Evolutionary conservation across 768 basidiomycete genomes (phyloP), one percentile per base, ranked within the genome.

Genomic region (Terana coerulea): DNA sequence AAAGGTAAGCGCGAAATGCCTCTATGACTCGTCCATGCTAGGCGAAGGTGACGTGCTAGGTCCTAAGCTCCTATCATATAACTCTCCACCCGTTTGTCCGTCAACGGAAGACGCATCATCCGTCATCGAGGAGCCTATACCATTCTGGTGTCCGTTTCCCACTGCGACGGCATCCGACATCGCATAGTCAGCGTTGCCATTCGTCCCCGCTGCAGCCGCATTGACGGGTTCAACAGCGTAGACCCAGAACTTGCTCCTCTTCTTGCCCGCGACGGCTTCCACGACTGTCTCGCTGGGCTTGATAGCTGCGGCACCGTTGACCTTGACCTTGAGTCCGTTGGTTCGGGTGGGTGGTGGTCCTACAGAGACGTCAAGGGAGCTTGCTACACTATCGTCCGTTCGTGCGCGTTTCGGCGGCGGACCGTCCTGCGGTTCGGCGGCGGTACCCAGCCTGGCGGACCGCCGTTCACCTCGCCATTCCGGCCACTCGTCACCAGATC

Each of bases 231-330:
- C 90, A 22, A 92, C 87, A 17, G 90, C 90, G 57, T 93, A 93
- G 37, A 86, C 85, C 89, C 90, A 91, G 65, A 84, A 91, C 61
- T 87, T 91, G 62, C 90, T 91, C 66, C 78, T 83, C 72, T 88
- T 91, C 72, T 85, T 89, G 54, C 89, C 88, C 29, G 79, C 81
- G 21, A 89, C 75, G 53, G 84, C 78, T 52, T 89, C 89, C 63
- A 89, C 56, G n/a, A 85, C 85, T 36, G 83, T 72, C 63, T 92
- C 88, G 30, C 74, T 83, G 12, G 86, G 79, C 62, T 84, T 89
- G 56, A 88, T 63, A 30, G 80, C 81, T 14, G 86, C 81, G 0
- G 84, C 82, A 37, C 84, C 80, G 41, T 76, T 74, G 15, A 63
- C 67, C 66, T 81, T 84, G 49, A 78, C 62, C 55, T 69, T 75